Evolutionary conservation across 768 basidiomycete genomes (phyloP).

Genomic region (Daedalea quercina): DNA sequence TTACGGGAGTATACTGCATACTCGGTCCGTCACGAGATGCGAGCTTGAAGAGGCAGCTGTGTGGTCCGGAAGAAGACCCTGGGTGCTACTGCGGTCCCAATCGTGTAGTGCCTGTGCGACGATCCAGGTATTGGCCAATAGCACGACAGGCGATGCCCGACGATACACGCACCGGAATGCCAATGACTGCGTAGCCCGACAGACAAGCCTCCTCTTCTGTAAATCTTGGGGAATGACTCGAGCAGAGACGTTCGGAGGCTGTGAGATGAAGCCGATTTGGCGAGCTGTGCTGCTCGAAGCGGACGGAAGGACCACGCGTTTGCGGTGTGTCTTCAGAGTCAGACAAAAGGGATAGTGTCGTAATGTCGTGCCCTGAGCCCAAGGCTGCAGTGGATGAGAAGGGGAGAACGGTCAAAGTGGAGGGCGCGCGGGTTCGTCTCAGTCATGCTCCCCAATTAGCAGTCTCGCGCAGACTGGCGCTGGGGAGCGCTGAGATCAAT

Average conservation of each 20-base stretch:
- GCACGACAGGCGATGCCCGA: not conserved
- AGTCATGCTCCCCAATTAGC: not conserved
- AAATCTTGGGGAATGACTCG: not conserved
- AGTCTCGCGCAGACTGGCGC: too few relatives aligned
- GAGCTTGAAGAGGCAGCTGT: not conserved
- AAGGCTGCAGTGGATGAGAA: not conserved
- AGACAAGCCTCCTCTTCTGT: not conserved
- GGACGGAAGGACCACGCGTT: not conserved
- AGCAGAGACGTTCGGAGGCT: not conserved
- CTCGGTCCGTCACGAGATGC: not conserved
- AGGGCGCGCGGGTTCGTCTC: not conserved
- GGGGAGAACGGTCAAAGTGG: not conserved
- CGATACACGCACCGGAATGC: not conserved
- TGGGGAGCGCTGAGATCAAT: not conserved
- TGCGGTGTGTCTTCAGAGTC: not conserved
- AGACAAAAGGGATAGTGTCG: not conserved
- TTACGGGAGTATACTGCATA: slow-evolving; percentile 24
- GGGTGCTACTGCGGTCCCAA: not conserved
- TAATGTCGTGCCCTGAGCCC: not conserved
- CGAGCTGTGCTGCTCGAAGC: not conserved
- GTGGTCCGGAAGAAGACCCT: too few relatives aligned
- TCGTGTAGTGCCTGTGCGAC: not conserved
- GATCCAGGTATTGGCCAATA: not conserved
- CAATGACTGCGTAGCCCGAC: not conserved
- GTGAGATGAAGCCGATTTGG: not conserved